Conservation (phyloP, 306 rosid species). For the Cicer arietinum region DNA sequence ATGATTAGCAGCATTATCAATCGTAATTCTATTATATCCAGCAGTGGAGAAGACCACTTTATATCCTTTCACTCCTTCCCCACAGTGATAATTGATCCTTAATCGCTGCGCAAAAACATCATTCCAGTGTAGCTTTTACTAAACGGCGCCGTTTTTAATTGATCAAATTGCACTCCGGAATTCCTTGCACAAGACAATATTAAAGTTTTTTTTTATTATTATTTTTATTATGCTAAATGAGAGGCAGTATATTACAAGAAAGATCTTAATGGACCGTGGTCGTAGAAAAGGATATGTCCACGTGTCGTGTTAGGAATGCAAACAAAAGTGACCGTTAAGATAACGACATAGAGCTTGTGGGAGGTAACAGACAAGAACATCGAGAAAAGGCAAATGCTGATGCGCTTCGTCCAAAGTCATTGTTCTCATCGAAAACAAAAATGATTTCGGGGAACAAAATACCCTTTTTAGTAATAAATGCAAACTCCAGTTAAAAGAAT, state of each 20-base stretch:
- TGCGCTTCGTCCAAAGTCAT: conserved; percentile 39
- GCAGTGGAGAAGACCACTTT: no score
- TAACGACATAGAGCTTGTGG: conserved; percentile 47
- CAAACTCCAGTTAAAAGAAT: no score
- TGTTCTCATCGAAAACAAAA: conserved; percentile 3
- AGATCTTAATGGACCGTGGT: background rate
- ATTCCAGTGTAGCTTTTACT: conserved; percentile 35
- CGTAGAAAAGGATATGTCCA: conserved; percentile 39
- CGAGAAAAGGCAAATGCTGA: conserved; percentile 39
- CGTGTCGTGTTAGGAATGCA: conserved; percentile 56
- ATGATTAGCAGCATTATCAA: no score
- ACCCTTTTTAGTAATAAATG: background rate
- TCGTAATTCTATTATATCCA: no score
- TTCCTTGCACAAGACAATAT: conserved; percentile 5
- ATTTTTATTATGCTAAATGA: no score
- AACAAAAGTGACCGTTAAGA: conserved; percentile 72
- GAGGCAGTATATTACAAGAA: no score
- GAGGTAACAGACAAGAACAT: conserved; percentile 40
- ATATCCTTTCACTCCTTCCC: background rate
- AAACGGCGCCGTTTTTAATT: conserved; percentile 46
- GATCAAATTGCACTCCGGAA: conserved; percentile 45
- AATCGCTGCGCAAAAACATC: background rate
- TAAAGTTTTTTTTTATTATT: no score
- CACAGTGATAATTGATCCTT: conserved; percentile 5
- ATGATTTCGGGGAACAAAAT: background rate